phyloP scores from a whole-genome alignment of 169 alveolate genomes.

The Eimeria zaria region DNA sequence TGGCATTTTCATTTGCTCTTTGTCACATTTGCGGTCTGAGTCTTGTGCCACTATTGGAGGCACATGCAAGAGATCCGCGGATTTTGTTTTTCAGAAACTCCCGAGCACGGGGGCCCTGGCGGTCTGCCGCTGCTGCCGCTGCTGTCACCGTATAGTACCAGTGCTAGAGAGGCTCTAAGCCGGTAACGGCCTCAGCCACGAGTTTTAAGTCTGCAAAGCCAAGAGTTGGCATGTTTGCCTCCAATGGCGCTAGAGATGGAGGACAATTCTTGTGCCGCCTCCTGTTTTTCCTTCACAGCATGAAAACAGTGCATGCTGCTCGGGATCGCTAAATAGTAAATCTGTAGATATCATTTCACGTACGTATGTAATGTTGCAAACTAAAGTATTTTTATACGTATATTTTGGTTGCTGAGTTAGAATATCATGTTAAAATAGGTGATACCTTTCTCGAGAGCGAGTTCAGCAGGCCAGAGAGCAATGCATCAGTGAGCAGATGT shows the following conservation, averaged over 20 bases:
- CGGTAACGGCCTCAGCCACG: slow-evolving; percentile 4
- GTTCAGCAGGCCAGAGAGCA: slow-evolving; percentile 51
- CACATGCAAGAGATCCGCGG: neutral
- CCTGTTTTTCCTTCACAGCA: neutral
- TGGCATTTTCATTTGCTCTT: neutral
- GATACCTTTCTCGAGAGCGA: slow-evolving; percentile 22
- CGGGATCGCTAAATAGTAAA: neutral
- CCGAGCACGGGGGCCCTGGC: neutral
- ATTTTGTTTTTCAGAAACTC: neutral
- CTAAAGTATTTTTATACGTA: neutral
- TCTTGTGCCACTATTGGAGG: neutral
- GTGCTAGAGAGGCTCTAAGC: slow-evolving; percentile 6
- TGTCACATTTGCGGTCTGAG: slow-evolving; percentile 5
- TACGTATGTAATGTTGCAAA: neutral
- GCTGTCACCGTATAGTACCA: neutral
- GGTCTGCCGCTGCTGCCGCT: neutral
- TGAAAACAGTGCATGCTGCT: neutral
- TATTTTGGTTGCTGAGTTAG: neutral
- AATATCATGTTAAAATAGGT: neutral
- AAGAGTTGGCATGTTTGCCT: neutral
- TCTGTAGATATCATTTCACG: neutral
- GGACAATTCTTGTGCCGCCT: neutral
- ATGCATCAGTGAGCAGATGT: neutral
- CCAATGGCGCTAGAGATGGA: neutral
- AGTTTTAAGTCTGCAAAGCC: neutral